Conservation (phyloP, 2,329 filamentous ascomycete genomes). For the Coniochaeta prunicola region DNA sequence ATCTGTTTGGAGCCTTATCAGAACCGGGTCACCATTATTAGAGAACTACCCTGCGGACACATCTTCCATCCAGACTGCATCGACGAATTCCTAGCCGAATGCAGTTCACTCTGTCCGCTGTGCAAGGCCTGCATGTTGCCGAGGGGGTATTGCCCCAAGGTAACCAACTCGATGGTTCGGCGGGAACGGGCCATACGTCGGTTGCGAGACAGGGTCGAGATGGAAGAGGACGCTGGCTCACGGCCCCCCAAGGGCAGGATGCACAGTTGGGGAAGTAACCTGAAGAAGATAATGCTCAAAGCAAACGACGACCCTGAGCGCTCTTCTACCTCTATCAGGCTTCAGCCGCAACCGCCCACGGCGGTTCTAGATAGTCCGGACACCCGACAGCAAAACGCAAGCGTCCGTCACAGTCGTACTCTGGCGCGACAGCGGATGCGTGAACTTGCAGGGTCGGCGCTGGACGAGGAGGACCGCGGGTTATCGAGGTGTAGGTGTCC, state of each 20-base stretch:
- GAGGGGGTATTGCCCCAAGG: slow-evolving; percentile 53
- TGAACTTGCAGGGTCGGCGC: slow-evolving; percentile 16
- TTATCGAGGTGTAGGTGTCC: slow-evolving; percentile 13
- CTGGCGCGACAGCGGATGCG: slow-evolving; percentile 19
- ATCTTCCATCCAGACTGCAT: slow-evolving; percentile 93
- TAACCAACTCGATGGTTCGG: slow-evolving; percentile 83
- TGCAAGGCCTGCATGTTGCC: slow-evolving; percentile 84
- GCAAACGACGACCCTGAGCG: background rate
- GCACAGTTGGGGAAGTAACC: slow-evolving; percentile 11
- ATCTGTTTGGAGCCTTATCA: slow-evolving; percentile 84
- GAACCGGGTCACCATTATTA: slow-evolving; percentile 62
- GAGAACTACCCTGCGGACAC: slow-evolving; percentile 82
- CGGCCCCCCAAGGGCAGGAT: slow-evolving; percentile 10
- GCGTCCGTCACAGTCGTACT: slow-evolving; percentile 1
- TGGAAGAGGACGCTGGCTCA: slow-evolving; percentile 30
- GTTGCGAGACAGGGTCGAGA: slow-evolving; percentile 45
- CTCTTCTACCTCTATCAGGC: slow-evolving; percentile 10
- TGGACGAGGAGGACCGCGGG: slow-evolving; percentile 11
- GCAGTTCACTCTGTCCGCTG: slow-evolving; percentile 81
- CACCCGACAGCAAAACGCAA: background rate
- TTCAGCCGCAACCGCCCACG: slow-evolving; percentile 5
- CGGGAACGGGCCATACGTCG: slow-evolving; percentile 64
- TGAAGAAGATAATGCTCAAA: slow-evolving; percentile 13
- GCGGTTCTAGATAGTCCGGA: background rate
- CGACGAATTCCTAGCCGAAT: slow-evolving; percentile 70